Evolutionary conservation across 2,329 filamentous ascomycete genomes (phyloP), one percentile per base, ranked within the genome.

Genomic region (Stagonosporopsis vannaccii): DNA sequence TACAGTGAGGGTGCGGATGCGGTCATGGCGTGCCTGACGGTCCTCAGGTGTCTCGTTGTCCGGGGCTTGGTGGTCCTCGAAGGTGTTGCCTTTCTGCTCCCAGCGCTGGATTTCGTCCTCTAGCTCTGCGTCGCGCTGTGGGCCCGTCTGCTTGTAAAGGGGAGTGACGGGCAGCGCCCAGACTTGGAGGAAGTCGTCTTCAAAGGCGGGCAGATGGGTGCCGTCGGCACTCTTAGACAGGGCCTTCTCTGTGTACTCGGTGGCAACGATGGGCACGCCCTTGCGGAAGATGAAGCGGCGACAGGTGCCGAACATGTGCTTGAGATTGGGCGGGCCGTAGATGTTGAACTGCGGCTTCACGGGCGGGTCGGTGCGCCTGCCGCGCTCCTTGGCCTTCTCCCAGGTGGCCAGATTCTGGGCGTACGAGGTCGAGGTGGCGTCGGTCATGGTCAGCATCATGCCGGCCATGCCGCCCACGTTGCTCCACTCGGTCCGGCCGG

Each of bases 281-380:
- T 91, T 92, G 33, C 95, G 85, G 67, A 97, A 94, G 45, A 98
- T 86, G 75, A 97, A 97, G 28, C 88, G 82, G 41, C 95, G 85
- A 15, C 90, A 88, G 0, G 92, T 91, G n/a, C 92, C 93, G 53
- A 99, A 76, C 6, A 86, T 83, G 70, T 97, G 89, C 41, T 87
- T 85, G 51, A 98, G 76, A 71, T 98, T 98, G 47, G 87, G 86
- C 4, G 89, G 87, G 3, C 91, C 93, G 71, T 96, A 90, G 12
- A 98, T 80, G n/a, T 83, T 73, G 56, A 74, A 70, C 45, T 60
- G 63, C 3, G 60, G 75, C 63, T 51, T 70, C 3, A 55, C 32
- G 3, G 72, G 72, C 25, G 51, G 40, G 9, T 56, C 41, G 1
- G 17, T 28, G 15, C 56, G 66, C 43, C 62, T 67, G 28, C 65